Conservation (phyloP, 208 protist species). For the Crithidia sp. region DNA sequence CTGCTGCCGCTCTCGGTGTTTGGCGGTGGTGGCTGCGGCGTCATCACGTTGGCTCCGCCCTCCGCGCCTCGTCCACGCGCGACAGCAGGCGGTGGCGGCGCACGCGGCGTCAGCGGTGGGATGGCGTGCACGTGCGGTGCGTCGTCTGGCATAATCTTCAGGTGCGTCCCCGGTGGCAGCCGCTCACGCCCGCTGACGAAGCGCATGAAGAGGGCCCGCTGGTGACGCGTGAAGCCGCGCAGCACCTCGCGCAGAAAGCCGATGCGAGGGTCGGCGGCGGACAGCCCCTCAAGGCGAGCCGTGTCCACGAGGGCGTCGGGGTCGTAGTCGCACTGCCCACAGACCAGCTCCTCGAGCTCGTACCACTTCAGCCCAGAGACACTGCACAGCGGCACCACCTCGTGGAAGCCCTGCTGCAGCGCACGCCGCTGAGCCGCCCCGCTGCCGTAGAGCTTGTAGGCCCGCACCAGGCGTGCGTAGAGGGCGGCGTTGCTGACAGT, state of each 20-base stretch:
- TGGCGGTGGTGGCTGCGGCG: conserved; percentile 30
- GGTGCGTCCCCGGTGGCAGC: conserved; percentile 72
- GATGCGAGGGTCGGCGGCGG: conserved; percentile 59
- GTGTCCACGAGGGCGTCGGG: conserved; percentile 81
- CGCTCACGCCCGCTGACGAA: conserved; percentile 93
- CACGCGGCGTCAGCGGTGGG: conserved; percentile 14
- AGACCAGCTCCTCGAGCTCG: conserved; percentile 92
- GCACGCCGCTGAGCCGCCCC: conserved; percentile 59
- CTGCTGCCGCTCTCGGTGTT: background rate
- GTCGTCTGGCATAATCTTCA: conserved; percentile 84
- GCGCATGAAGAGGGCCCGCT: conserved; percentile 89
- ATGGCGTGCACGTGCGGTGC: conserved; percentile 1
- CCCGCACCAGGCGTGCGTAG: conserved; percentile 66
- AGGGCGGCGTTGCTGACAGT: conserved; percentile 52
- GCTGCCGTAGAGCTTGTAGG: conserved; percentile 62
- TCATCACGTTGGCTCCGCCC: conserved; percentile 10
- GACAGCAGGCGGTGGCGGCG: background rate
- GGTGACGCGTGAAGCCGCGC: conserved; percentile 73
- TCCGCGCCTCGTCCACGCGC: background rate
- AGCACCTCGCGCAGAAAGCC: conserved; percentile 84
- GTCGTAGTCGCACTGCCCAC: conserved; percentile 91
- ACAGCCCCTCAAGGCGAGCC: conserved; percentile 82
- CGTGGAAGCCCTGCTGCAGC: conserved; percentile 84
- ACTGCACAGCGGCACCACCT: conserved; percentile 77
- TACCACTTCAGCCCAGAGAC: conserved; percentile 87